phyloP scores from a whole-genome alignment of 2,329 filamentous ascomycete species.

The Arthrobotrys megalospora region DNA sequence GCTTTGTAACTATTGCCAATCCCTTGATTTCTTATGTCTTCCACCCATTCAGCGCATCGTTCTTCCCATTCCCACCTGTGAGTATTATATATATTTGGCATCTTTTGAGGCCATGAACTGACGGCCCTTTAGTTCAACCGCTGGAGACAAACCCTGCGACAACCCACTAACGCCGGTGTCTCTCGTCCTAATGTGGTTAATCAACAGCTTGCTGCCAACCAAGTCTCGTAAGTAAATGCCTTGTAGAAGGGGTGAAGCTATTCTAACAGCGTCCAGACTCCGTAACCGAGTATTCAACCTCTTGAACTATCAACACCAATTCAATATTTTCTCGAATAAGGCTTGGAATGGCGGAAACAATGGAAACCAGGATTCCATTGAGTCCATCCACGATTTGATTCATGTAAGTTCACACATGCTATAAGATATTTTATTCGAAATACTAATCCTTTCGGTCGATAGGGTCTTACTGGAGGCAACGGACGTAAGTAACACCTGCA shows the following conservation, averaged over 20 bases:
- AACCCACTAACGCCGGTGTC: slow-evolving; percentile 40
- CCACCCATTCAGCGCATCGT: slow-evolving; percentile 40
- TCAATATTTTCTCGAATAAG: slow-evolving; percentile 56
- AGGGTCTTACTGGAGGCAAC: slow-evolving; percentile 48
- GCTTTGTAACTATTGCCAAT: slow-evolving; percentile 51
- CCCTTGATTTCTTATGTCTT: slow-evolving; percentile 46
- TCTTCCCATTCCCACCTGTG: slow-evolving; percentile 50
- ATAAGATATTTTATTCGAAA: background rate
- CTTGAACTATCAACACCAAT: slow-evolving; percentile 43
- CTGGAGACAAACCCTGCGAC: slow-evolving; percentile 44
- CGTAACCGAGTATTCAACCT: slow-evolving; percentile 59
- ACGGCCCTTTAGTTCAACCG: slow-evolving; percentile 38
- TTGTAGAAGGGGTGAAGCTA: background rate
- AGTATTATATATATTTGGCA: background rate
- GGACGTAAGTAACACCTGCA: slow-evolving; percentile 39
- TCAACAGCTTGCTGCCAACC: slow-evolving; percentile 46
- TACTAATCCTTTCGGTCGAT: slow-evolving; percentile 4
- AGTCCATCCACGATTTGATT: slow-evolving; percentile 54
- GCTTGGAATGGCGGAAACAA: slow-evolving; percentile 54
- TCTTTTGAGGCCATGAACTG: background rate
- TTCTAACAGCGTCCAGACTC: slow-evolving; percentile 23
- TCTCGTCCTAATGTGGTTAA: slow-evolving; percentile 43
- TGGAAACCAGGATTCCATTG: slow-evolving; percentile 54
- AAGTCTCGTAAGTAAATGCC: slow-evolving; percentile 23
- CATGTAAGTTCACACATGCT: slow-evolving; percentile 29